phyloP scores from a whole-genome alignment of 306 rosid genomes.

The Cicer yamashitae region DNA sequence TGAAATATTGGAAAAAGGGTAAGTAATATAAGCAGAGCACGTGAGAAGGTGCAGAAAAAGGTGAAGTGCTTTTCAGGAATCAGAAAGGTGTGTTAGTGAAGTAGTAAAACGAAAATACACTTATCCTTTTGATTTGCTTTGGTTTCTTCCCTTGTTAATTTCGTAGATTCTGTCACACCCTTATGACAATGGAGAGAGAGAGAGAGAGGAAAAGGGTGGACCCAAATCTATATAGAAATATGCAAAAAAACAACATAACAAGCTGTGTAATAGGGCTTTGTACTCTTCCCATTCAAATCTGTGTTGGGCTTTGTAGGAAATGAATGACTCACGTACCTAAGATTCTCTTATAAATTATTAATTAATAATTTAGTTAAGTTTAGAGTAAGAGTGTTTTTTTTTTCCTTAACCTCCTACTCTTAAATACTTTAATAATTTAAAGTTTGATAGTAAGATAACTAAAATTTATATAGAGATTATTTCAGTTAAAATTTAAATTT shows the following conservation, averaged over 20 bases:
- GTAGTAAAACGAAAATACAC: conserved; percentile 48
- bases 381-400: background rate
- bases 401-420: too few relatives aligned
- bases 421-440: too few relatives aligned
- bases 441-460: too few relatives aligned
- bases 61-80: conserved; percentile 60
- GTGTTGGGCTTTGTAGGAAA: conserved; percentile 68
- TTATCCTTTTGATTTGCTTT: conserved; percentile 42
- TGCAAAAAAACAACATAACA: conserved; percentile 71
- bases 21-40: conserved; percentile 46
- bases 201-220: conserved; percentile 54
- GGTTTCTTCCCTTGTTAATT: conserved; percentile 51
- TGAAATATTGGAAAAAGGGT: conserved; percentile 27
- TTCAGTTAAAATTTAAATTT: too few relatives aligned
- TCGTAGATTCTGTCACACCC: conserved; percentile 57
- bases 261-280: conserved; percentile 82
- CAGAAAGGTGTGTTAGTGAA: conserved; percentile 41
- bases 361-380: conserved; percentile 2
- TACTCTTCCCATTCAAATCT: conserved; percentile 82
- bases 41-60: conserved; percentile 74
- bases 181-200: conserved; percentile 38
- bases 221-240: conserved; percentile 84
- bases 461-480: too few relatives aligned
- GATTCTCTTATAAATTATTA: conserved; percentile 53
- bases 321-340: conserved; percentile 63